A percentile compares a stretch with the other conserved stretches of the same genome.
These are phyloP conservation scores for Nakazawaea ernobii DNA, from an alignment of 805 yeast species.

Conservation along the genomic window DNA sequence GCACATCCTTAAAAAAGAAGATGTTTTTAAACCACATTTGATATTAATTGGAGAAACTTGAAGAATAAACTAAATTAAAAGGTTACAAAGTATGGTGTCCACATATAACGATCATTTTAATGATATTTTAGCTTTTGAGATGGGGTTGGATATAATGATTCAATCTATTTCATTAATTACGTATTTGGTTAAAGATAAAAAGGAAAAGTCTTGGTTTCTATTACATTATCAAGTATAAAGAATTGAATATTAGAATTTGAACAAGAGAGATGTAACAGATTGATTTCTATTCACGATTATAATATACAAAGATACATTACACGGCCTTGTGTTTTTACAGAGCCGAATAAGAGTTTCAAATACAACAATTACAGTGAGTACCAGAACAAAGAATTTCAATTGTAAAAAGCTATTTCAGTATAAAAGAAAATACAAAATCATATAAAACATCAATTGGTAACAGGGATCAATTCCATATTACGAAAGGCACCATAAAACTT, in stretches of 20 bases:
- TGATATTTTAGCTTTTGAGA: conserved; percentile 63
- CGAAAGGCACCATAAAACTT: too few relatives aligned
- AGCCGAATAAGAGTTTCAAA: too few relatives aligned
- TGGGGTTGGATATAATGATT: conserved; percentile 65
- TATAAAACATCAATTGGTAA: background rate
- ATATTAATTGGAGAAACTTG: conserved; percentile 72
- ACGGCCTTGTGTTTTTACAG: too few relatives aligned
- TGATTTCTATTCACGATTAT: too few relatives aligned
- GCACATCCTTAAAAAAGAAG: conserved; percentile 78
- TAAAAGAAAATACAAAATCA: background rate
- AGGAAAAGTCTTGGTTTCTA: conserved; percentile 67
- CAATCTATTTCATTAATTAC: conserved; percentile 80
- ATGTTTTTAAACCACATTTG: conserved; percentile 56
- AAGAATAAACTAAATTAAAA: conserved; percentile 65
- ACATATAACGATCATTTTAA: conserved; percentile 54
- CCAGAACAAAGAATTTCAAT: too few relatives aligned
- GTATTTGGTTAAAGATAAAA: conserved; percentile 62
- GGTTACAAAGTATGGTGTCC: conserved; percentile 64
- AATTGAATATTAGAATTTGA: too few relatives aligned
- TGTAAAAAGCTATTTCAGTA: too few relatives aligned
- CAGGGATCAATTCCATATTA: too few relatives aligned
- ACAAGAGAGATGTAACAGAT: too few relatives aligned
- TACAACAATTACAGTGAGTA: background rate
- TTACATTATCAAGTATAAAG: too few relatives aligned
- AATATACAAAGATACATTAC: too few relatives aligned